Conservation (phyloP, 345 rosid species). For the Dovyalis caffra region DNA sequence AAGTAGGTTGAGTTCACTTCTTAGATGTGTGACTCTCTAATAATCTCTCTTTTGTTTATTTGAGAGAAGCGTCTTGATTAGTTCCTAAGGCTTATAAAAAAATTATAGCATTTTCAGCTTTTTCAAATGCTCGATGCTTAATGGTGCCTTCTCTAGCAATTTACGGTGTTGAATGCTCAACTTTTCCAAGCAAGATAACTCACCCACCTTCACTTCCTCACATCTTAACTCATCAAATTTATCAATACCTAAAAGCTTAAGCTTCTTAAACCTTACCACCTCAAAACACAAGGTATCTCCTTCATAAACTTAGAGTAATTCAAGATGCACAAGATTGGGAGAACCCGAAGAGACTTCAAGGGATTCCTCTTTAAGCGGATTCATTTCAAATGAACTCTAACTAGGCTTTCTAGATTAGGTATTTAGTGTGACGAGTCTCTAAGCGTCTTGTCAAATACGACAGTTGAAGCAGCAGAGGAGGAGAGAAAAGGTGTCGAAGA, state of each 20-base stretch:
- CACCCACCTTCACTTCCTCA: constrained; percentile 28
- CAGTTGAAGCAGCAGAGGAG: constrained; percentile 34
- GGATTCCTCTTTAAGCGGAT: constrained; percentile 35
- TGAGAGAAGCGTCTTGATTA: constrained; percentile 17
- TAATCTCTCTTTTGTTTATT: constrained; percentile 1
- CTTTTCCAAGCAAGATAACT: constrained; percentile 32
- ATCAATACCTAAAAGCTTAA: constrained; percentile 32
- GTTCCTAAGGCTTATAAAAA: constrained; percentile 34
- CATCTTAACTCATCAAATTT: constrained; percentile 28
- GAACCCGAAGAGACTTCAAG: constrained; percentile 25
- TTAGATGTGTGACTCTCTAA: constrained; percentile 15
- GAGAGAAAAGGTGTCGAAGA: constrained; percentile 31
- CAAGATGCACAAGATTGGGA: constrained; percentile 42
- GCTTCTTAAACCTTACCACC: constrained; percentile 33
- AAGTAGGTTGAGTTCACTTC: constrained; percentile 22
- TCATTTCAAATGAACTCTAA: constrained; percentile 27
- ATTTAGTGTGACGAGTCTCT: constrained; percentile 32
- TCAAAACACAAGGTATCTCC: constrained; percentile 26
- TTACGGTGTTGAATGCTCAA: constrained; percentile 29
- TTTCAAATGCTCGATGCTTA: constrained; percentile 28
- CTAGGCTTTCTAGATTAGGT: constrained; percentile 24
- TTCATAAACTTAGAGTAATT: constrained; percentile 26
- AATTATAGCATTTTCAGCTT: constrained; percentile 32
- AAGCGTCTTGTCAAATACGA: constrained; percentile 34
- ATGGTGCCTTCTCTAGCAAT: constrained; percentile 25